phyloP scores from a whole-genome alignment of 306 rosid genomes.

The Vicia sativa region DNA sequence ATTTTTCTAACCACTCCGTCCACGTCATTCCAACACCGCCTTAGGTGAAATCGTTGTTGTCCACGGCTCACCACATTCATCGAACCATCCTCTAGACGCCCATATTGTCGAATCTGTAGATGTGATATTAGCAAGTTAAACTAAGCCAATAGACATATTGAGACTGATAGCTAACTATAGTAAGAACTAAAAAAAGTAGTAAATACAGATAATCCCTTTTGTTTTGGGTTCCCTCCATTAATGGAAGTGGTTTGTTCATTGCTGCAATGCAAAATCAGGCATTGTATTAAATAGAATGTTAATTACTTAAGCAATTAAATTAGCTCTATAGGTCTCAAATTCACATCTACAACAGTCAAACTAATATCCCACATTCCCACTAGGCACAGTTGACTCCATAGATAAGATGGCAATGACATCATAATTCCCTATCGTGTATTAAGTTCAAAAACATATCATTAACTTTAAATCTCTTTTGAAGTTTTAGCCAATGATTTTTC shows the following conservation, averaged over 20 bases:
- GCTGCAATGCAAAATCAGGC: slow-evolving; percentile 33
- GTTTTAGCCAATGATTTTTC: not conserved
- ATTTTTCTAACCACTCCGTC: slow-evolving; percentile 78
- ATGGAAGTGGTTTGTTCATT: not conserved
- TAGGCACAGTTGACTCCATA: not conserved
- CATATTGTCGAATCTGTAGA: slow-evolving; percentile 79
- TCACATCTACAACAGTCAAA: not conserved
- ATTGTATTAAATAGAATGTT: slow-evolving; percentile 21
- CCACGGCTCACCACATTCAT: slow-evolving; percentile 89
- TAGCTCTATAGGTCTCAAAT: slow-evolving; percentile 4
- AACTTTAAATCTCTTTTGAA: not conserved
- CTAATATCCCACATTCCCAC: not conserved
- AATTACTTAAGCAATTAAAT: slow-evolving; percentile 7
- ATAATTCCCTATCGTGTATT: slow-evolving; percentile 4
- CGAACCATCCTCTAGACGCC: slow-evolving; percentile 81
- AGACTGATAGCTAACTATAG: slow-evolving; percentile 20
- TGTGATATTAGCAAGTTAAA: slow-evolving; percentile 28
- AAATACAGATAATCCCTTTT: slow-evolving; percentile 9
- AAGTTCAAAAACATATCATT: not conserved
- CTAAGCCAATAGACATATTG: slow-evolving; percentile 34
- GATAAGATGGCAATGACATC: slow-evolving; percentile 8
- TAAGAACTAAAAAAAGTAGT: slow-evolving; percentile 19
- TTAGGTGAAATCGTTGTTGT: slow-evolving; percentile 81
- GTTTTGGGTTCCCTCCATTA: slow-evolving; percentile 5
- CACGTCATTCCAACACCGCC: slow-evolving; percentile 72